A percentile compares a stretch with the other conserved stretches of the same genome.
phyloP scores from a whole-genome alignment of 2,329 filamentous ascomycete species.

The Fusarium solani-melongenae region DNA sequence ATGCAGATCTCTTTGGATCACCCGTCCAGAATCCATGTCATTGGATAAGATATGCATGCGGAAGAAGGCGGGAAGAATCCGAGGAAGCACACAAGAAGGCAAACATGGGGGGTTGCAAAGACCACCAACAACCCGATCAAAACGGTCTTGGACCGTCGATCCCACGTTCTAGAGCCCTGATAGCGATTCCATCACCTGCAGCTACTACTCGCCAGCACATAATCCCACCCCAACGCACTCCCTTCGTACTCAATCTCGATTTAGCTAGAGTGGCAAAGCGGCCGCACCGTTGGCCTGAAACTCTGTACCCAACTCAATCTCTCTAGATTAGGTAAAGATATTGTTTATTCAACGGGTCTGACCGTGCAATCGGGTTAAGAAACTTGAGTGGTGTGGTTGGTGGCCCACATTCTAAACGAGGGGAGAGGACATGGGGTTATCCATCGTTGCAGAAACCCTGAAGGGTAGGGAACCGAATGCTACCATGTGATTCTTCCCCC shows the following conservation, averaged over 20 bases:
- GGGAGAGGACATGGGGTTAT: background rate
- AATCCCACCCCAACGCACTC: background rate
- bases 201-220: background rate
- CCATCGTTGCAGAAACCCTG: background rate
- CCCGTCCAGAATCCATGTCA: background rate
- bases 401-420: background rate
- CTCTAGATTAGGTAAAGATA: slow-evolving; percentile 3
- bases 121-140: background rate
- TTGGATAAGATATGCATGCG: background rate
- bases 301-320: background rate
- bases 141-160: background rate
- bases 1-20: background rate
- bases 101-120: background rate
- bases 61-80: background rate
- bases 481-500: background rate
- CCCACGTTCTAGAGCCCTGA: background rate
- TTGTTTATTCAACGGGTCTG: slow-evolving; percentile 10
- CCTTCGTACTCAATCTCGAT: background rate
- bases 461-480: background rate
- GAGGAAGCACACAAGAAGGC: background rate
- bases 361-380: background rate
- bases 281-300: background rate
- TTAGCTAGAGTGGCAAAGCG: background rate
- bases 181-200: background rate
- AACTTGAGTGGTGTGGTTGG: background rate